These are phyloP conservation scores for Cystobasidium ongulense DNA, from an alignment of 768 basidiomycete species.

Conservation along the genomic window DNA sequence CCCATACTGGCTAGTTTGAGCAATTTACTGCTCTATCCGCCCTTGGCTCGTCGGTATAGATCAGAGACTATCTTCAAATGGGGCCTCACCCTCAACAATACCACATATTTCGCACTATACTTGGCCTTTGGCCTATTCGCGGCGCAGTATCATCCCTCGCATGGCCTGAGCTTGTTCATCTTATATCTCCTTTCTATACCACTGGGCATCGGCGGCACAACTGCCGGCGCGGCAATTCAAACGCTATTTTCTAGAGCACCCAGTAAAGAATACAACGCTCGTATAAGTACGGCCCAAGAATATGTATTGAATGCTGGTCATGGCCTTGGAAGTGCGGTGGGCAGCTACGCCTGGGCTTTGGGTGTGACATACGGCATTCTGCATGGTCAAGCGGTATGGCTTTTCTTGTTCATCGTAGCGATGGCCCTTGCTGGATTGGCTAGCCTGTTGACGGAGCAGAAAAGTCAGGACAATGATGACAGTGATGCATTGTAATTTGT, in stretches of 20 bases:
- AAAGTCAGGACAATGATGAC: no score
- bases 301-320: neutral
- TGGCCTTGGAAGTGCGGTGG: neutral
- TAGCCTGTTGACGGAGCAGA: neutral
- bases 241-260: neutral
- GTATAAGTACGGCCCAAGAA: neutral
- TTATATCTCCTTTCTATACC: neutral
- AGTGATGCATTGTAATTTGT: no score
- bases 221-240: neutral
- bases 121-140: neutral
- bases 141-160: neutral
- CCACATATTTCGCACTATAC: neutral
- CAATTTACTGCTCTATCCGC: neutral
- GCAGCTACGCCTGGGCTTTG: neutral
- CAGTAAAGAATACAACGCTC: neutral
- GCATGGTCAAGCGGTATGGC: neutral
- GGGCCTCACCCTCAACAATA: neutral
- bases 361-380: neutral
- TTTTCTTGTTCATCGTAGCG: neutral
- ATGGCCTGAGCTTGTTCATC: neutral
- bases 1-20: neutral
- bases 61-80: neutral
- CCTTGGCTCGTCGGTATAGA: neutral
- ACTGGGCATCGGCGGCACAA: neutral
- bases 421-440: neutral